phyloP scores from a whole-genome alignment of 176 grass and related monocot genomes.

The Dactylis glomerata region DNA sequence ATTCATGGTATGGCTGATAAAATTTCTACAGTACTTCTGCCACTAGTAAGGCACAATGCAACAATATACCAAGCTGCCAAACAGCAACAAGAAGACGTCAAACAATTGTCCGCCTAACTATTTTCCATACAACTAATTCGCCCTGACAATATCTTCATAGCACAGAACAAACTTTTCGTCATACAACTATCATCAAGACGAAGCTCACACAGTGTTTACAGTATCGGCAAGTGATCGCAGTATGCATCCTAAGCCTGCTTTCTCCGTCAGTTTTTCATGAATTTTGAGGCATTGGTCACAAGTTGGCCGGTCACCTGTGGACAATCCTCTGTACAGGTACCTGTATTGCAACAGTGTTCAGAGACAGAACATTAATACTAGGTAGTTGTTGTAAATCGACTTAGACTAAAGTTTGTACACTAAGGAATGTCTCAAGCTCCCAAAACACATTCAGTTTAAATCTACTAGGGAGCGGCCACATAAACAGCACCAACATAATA shows the following conservation, averaged over 20 bases:
- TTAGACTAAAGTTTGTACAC: not conserved
- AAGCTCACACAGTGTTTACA: constrained; percentile 51
- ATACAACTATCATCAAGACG: not conserved
- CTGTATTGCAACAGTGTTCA: constrained; percentile 32
- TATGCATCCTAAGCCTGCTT: constrained; percentile 83
- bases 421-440: not conserved
- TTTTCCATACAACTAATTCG: not conserved
- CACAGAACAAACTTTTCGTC: not conserved
- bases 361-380: constrained; percentile 8
- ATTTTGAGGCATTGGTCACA: constrained; percentile 98
- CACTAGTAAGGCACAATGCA: not conserved
- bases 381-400: not conserved
- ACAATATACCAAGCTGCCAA: not conserved
- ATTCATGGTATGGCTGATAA: not conserved
- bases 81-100: not conserved
- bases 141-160: not conserved
- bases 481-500: not conserved
- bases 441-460: not conserved
- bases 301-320: constrained; percentile 83
- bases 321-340: constrained; percentile 91
- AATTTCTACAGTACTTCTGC: not conserved
- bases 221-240: constrained; percentile 54
- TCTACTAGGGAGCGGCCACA: not conserved
- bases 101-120: not conserved
- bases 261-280: constrained; percentile 87